phyloP scores from a whole-genome alignment of 1,284 basidiomycete species.

The Malassezia psittaci region DNA sequence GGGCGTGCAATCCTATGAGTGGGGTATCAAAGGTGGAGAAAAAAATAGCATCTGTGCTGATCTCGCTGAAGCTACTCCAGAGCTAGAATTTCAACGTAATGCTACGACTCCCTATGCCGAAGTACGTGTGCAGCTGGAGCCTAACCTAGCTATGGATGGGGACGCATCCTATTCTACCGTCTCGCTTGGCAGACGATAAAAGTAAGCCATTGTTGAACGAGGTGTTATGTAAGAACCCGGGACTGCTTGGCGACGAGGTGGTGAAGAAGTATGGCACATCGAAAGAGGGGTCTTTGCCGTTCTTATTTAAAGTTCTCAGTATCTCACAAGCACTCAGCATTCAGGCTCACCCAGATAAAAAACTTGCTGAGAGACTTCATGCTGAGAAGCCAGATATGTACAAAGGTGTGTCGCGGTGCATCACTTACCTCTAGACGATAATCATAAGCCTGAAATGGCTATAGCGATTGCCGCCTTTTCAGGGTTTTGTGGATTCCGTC shows the following conservation, averaged over 20 bases:
- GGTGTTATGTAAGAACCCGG: conserved; percentile 22
- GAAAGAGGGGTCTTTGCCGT: conserved; percentile 29
- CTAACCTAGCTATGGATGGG: conserved; percentile 71
- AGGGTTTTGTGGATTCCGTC: conserved; percentile 83
- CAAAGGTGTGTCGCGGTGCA: conserved; percentile 58
- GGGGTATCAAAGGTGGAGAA: conserved; percentile 29
- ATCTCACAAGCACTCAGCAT: conserved; percentile 92
- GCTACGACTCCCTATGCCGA: conserved; percentile 34
- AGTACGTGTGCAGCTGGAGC: neutral
- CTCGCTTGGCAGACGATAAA: conserved; percentile 51
- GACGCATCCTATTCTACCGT: conserved; percentile 81
- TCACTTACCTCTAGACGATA: conserved; percentile 57
- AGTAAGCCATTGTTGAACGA: conserved; percentile 18
- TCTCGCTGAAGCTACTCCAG: conserved; percentile 25
- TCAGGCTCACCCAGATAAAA: conserved; percentile 92
- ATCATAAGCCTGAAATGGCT: conserved; percentile 98
- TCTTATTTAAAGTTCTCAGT: conserved; percentile 54
- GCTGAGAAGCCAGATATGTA: conserved; percentile 69
- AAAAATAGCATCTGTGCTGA: conserved; percentile 30
- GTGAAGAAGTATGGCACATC: conserved; percentile 16
- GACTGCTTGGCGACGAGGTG: conserved; percentile 26
- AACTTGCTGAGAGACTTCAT: conserved; percentile 68
- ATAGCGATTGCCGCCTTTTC: conserved; percentile 82
- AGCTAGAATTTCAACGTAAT: conserved; percentile 22
- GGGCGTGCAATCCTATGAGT: conserved; percentile 44